phyloP scores from a whole-genome alignment of 208 protist species.

The Acanthamoeba royreba region DNA sequence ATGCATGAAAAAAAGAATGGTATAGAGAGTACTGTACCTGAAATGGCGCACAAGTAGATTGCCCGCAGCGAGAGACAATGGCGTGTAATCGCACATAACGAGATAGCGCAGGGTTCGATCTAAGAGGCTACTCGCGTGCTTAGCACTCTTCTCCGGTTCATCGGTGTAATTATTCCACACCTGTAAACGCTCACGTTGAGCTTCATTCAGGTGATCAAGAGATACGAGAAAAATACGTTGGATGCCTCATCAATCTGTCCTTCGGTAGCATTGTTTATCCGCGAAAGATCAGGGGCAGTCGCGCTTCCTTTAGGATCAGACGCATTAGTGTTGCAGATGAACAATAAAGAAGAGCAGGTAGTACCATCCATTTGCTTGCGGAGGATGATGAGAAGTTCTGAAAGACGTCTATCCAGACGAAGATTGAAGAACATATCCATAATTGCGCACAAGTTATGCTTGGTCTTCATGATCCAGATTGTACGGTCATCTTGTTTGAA shows the following conservation, averaged over 20 bases:
- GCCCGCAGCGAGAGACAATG: not conserved
- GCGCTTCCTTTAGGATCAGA: not conserved
- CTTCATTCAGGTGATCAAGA: not conserved
- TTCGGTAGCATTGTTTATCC: constrained; percentile 7
- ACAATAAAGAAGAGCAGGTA: not conserved
- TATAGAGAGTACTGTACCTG: not conserved
- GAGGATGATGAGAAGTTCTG: constrained; percentile 18
- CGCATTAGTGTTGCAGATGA: not conserved
- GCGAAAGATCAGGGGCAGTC: not conserved
- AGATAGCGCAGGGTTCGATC: not conserved
- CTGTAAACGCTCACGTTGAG: too few species aligned
- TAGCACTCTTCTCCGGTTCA: not conserved
- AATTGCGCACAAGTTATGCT: constrained; percentile 23
- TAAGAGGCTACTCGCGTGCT: not conserved
- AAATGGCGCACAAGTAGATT: constrained; percentile 30
- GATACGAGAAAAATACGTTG: not conserved
- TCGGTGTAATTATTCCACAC: not conserved
- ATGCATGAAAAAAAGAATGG: not conserved
- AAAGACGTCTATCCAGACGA: constrained; percentile 15
- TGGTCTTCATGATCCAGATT: constrained; percentile 44
- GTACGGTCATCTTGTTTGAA: not conserved
- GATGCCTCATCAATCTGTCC: not conserved
- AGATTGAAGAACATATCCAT: constrained; percentile 38
- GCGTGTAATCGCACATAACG: constrained; percentile 16
- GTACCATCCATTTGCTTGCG: constrained; percentile 23